Evolutionary conservation across 2,329 filamentous ascomycete species (phyloP), one percentile per base, ranked within the genome.

Genomic region (Penicillium sp.): DNA sequence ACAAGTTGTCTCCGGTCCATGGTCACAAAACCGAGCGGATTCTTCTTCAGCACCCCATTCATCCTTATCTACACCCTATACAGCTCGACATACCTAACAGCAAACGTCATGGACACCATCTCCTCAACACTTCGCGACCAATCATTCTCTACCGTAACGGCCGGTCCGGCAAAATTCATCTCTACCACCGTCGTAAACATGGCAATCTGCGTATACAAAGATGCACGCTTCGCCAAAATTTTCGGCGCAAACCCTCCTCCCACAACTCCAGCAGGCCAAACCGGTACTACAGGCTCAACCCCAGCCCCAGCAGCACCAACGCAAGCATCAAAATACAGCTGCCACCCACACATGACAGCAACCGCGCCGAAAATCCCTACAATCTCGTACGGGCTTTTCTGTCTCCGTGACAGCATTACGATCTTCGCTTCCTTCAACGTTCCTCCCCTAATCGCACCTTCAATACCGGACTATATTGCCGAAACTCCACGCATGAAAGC

Each of bases 371-470:
- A 66, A 49, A 88, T 96, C 0, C 86, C 89, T 0, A 74, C 85
- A 29, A 79, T 88, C 1, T 89, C 87, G 8, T 94, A 92, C 74
- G 78, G 81, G 1, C 84, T 96, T 54, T 97, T 96, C 79, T 86
- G 89, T 3, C 69, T 88, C 53, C 86, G 92, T 65, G 92, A 97
- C 76, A 90, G 88, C 74, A 77, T 96, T 58, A 96, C 92, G 49
- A 92, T 96, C 66, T 96, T 95, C 72, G 91, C 91, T 4, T 90
- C 86, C 12, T 97, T 97, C 82, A 97, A 97, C 70, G 78, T 96
- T 2, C 93, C 93, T 0, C 84, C 90, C 0, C 69, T 94, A 2
- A 79, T 97, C 9, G 90, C 89, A 0, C 90, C 91, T 0, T 74
- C 78, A 6, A 77, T 96, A 20, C 83, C 81, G 14, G 75, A 81